Percentiles rank a stretch among this genome's conserved stretches.
Evolutionary conservation across 1,284 basidiomycete species (phyloP).

Genomic region (Hemileia vastatrix): DNA sequence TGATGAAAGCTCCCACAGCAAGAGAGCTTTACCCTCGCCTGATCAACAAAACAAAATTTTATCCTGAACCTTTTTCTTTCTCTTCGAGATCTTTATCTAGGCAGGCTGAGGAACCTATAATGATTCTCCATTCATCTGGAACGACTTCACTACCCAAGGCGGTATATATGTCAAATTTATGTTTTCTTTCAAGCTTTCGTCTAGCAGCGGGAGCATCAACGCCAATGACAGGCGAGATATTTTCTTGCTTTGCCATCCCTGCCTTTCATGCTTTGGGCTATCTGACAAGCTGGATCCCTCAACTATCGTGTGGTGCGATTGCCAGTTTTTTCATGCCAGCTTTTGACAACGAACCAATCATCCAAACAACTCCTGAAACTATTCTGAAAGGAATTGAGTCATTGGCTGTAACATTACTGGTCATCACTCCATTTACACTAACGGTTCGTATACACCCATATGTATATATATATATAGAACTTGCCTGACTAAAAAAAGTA

Average conservation of each 20-base stretch:
- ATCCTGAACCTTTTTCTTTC: neutral
- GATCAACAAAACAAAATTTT: too few relatives aligned
- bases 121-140: slow-evolving; percentile 9
- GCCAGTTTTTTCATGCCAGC: neutral
- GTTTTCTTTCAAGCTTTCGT: slow-evolving; percentile 34
- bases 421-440: neutral
- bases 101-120: neutral
- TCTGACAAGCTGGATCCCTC: neutral
- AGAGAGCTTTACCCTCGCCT: neutral
- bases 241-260: neutral
- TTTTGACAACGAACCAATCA: neutral
- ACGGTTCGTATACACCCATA: too few relatives aligned
- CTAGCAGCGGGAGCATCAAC: slow-evolving; percentile 31
- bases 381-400: neutral
- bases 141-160: neutral
- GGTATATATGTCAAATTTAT: slow-evolving; percentile 18
- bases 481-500: neutral
- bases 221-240: neutral
- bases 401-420: neutral
- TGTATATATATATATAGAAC: neutral
- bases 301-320: neutral
- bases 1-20: neutral
- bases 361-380: neutral
- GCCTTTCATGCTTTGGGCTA: neutral
- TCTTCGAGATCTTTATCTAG: too few relatives aligned